Evolutionary conservation across 306 rosid genomes (phyloP), one percentile per base, ranked within the genome.

Genomic region (Styphnolobium japonicum): DNA sequence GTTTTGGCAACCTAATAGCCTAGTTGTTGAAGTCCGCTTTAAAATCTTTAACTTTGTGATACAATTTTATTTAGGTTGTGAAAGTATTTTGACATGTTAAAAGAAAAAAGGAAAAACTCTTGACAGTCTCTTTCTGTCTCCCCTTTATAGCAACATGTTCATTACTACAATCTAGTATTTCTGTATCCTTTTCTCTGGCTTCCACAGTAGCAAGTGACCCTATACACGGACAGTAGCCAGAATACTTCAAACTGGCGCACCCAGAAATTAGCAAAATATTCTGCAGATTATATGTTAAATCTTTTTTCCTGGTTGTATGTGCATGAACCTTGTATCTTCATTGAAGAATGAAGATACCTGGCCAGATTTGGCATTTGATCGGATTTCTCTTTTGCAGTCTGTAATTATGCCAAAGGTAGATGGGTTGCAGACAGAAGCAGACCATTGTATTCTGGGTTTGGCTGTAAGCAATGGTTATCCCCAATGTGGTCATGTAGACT

Each of bases 401-500:
- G 99, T 85, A 82, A 91, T 86, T 91, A 90, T 80, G 98, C 96
- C 77, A 89, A 87, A 80, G 99, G 99, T 80, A 89, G 87, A 81
- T 95, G 99, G 98, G 86, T 91, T 75, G 89, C 89, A 66, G 97
- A 93, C 80, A 85, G 77, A 61, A 74, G 67, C 70, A 79, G 90
- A 25, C 98, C 98, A 5, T 82, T 89, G 69, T 95, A 95, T 93
- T 95, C 94, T 57, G 96, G 99, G 67, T 84, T 86, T 64, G 68
- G 79, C 73, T 93, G 98, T 78, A 91, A 95, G 85, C 83, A 84
- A 70, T 95, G 98, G 98, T 85, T 95, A 76, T 91, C 98, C 64
- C 19, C 81, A 67, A 90, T 93, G 98, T 95, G 98, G 98, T 85
- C 99, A 2, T 95, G 98, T 82, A 95, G 97, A 87, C 78, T 86